Percentiles rank a stretch among this genome's conserved stretches.
phyloP scores from a whole-genome alignment of 306 rosid genomes.

The Trifolium fragiferum region DNA sequence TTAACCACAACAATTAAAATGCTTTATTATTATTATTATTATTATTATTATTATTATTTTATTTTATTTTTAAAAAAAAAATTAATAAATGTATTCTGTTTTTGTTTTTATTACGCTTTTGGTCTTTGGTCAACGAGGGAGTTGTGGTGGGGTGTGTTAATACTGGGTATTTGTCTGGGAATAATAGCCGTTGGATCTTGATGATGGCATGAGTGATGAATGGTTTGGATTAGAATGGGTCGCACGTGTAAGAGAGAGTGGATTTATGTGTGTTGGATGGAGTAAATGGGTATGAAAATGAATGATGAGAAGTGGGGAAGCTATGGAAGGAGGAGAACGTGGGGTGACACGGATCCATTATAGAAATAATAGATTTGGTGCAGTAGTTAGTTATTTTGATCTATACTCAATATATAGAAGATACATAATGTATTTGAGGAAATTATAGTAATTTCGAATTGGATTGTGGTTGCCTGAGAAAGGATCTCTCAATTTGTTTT shows the following conservation, averaged over 20 bases:
- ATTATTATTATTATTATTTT: too few relatives aligned
- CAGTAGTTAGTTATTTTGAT: neutral
- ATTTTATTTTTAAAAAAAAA: too few relatives aligned
- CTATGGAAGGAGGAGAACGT: conserved; percentile 53
- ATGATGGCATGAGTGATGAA: neutral
- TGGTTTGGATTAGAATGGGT: conserved; percentile 37
- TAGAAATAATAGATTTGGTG: neutral
- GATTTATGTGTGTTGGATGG: neutral
- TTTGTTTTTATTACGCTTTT: conserved; percentile 35
- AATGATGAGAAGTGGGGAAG: conserved; percentile 47
- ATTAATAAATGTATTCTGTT: neutral
- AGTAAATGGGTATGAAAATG: conserved; percentile 40
- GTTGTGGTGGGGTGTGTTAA: conserved; percentile 30
- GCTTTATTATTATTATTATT: too few relatives aligned
- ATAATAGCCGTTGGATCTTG: neutral
- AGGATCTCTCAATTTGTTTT: too few relatives aligned
- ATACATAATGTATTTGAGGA: neutral
- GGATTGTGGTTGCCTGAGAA: too few relatives aligned
- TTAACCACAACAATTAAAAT: too few relatives aligned
- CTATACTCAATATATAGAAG: neutral
- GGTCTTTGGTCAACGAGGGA: conserved; percentile 59
- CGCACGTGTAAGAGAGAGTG: conserved; percentile 56
- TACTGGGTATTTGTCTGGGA: neutral
- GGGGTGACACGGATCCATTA: conserved; percentile 40
- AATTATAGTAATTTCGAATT: too few relatives aligned